Evolutionary conservation across 768 basidiomycete species (phyloP).

Genomic region (Phylloporus sp.): DNA sequence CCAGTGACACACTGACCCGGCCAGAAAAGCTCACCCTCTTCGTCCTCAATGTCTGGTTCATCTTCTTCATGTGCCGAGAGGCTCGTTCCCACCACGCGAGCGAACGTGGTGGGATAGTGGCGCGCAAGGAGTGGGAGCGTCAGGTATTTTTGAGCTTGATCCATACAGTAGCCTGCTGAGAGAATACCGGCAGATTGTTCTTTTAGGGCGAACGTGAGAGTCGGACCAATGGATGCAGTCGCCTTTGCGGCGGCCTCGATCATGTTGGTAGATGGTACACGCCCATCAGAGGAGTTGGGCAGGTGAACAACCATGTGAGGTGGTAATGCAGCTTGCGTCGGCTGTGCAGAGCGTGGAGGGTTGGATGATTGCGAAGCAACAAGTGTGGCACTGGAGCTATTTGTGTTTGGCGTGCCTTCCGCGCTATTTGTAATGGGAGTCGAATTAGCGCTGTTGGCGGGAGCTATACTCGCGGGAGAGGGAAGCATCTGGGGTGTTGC

Average conservation of each 20-base stretch:
- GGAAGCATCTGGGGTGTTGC: conserved; percentile 73
- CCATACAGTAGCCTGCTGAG: conserved; percentile 41
- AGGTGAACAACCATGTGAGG: conserved; percentile 32
- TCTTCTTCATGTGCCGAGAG: conserved; percentile 64
- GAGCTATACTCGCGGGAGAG: conserved; percentile 67
- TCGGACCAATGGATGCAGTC: conserved; percentile 26
- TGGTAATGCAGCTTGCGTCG: conserved; percentile 39
- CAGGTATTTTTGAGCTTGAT: conserved; percentile 48
- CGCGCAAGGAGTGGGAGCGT: conserved; percentile 65
- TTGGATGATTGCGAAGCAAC: conserved; percentile 25
- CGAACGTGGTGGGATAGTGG: conserved; percentile 73
- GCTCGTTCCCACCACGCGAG: conserved; percentile 66
- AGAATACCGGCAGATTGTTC: conserved; percentile 36
- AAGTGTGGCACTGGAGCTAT: conserved; percentile 22
- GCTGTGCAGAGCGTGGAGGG: conserved; percentile 25
- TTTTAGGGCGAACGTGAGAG: conserved; percentile 23
- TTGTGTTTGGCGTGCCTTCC: conserved; percentile 49
- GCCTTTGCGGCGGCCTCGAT: conserved; percentile 31
- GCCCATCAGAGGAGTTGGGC: conserved; percentile 28
- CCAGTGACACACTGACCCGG: conserved; percentile 69
- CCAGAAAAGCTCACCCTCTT: conserved; percentile 85
- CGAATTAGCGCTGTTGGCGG: conserved; percentile 70
- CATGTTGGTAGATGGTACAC: conserved; percentile 25
- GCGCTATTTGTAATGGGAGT: conserved; percentile 62
- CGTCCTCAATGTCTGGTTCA: conserved; percentile 80